A percentile compares a stretch with the other conserved stretches of the same genome.
Evolutionary conservation across 2,329 filamentous ascomycete genomes (phyloP).

Genomic region (Aspergillus brasiliensis): DNA sequence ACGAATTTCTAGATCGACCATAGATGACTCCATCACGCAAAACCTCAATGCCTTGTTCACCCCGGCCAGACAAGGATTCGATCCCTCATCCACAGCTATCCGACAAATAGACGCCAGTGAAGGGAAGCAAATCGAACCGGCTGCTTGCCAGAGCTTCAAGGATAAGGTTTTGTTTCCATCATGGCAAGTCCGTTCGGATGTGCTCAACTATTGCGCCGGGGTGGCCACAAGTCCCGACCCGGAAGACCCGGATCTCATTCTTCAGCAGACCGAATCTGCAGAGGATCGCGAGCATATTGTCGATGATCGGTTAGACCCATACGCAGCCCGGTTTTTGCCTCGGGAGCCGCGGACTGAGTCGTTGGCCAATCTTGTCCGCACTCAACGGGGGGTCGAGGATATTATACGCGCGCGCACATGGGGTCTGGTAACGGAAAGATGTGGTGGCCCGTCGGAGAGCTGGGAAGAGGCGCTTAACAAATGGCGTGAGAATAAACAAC

Average conservation of each 20-base stretch:
- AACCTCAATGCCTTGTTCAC: constrained; percentile 88
- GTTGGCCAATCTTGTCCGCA: constrained; percentile 69
- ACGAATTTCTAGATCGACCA: constrained; percentile 75
- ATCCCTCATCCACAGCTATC: constrained; percentile 73
- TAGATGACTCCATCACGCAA: constrained; percentile 92
- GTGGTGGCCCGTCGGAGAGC: constrained; percentile 58
- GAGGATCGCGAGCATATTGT: constrained; percentile 72
- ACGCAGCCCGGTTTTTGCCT: constrained; percentile 78
- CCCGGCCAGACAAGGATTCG: constrained; percentile 71
- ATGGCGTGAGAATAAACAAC: constrained; percentile 56
- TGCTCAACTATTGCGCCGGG: constrained; percentile 83
- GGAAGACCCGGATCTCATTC: constrained; percentile 74
- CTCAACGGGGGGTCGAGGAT: constrained; percentile 73
- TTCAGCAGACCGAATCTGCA: constrained; percentile 70
- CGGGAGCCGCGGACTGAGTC: constrained; percentile 76
- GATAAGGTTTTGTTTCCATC: constrained; percentile 79
- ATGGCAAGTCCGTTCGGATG: constrained; percentile 81
- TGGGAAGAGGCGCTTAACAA: constrained; percentile 68
- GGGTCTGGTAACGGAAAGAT: constrained; percentile 75
- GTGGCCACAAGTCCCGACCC: constrained; percentile 88
- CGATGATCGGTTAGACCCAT: constrained; percentile 83
- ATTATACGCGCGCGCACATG: constrained; percentile 80
- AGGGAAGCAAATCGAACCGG: constrained; percentile 58
- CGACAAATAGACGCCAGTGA: constrained; percentile 56
- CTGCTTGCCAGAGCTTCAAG: constrained; percentile 72